Percentiles rank a stretch among this genome's conserved stretches.
These are phyloP conservation scores for Leavenworthia alabamica DNA, from an alignment of 345 rosid species.

Conservation along the genomic window DNA sequence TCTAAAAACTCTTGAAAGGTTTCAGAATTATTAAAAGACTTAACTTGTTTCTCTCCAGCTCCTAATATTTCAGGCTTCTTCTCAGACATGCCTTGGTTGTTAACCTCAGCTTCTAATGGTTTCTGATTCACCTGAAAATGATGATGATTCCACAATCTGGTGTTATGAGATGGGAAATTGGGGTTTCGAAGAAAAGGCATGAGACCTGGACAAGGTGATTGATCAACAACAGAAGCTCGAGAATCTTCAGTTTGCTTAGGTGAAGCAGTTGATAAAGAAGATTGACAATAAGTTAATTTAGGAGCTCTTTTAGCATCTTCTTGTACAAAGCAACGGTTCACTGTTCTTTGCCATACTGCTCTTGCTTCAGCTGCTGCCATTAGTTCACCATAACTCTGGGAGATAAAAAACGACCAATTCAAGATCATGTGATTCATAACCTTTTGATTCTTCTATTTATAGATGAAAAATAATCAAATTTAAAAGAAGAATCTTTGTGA, in stretches of 20 bases:
- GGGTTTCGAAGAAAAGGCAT: slow-evolving; percentile 49
- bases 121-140: slow-evolving; percentile 27
- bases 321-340: slow-evolving; percentile 91
- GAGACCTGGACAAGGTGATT: slow-evolving; percentile 39
- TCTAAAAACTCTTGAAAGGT: slow-evolving; percentile 39
- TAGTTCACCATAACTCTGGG: slow-evolving; percentile 28
- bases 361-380: slow-evolving; percentile 96
- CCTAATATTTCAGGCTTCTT: slow-evolving; percentile 16
- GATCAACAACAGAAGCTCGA: slow-evolving; percentile 36
- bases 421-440: slow-evolving; percentile 5
- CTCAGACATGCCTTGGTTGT: slow-evolving; percentile 19
- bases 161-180: slow-evolving; percentile 45
- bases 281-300: slow-evolving; percentile 80
- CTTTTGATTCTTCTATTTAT: slow-evolving; percentile 9
- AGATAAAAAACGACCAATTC: background rate
- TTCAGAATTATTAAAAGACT: slow-evolving; percentile 24
- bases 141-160: slow-evolving; percentile 63
- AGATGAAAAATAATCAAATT: background rate
- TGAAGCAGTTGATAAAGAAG: slow-evolving; percentile 46
- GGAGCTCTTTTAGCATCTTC: slow-evolving; percentile 99
- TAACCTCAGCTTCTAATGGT: slow-evolving; percentile 46
- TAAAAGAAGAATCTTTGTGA: slow-evolving; percentile 26
- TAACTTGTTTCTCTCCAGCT: slow-evolving; percentile 7
- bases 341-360: slow-evolving; percentile 85
- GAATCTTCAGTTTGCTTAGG: slow-evolving; percentile 52